Evolutionary conservation across 2,329 filamentous ascomycete species (phyloP), one percentile per base, ranked within the genome.

Genomic region (Sclerotinia borealis): DNA sequence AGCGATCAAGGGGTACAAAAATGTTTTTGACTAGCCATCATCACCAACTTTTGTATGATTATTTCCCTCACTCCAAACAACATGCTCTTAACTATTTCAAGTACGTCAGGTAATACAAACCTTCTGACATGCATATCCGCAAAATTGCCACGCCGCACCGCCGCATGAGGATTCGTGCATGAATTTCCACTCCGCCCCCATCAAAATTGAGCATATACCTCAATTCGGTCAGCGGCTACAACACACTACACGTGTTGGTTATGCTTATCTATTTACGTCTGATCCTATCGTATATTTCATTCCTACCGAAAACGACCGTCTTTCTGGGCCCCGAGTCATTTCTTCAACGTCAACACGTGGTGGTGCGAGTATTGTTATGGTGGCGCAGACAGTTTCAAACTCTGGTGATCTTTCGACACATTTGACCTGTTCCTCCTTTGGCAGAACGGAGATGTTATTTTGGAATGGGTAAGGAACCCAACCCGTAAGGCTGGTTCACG

Each of bases 361-460:
- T 29, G 59, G 43, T 27, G 19, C 41, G 43, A 58, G 51, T 19
- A 39, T 62, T 48, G 13, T 48, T n/a, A 62, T 41, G 43, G 60
- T 62, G 60, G 60, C 60, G 31, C 51, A 62, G 34, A 11, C 15
- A 39, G 34, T 56, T 62, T 58, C 34, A 62, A 58, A 56, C 13
- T 37, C 41, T 45, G 1, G 27, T 41, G 41, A 31, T 58, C 41
- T 25, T 39, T 34, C 92, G 73, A 99, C 89, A 78, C 91, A 96
- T 75, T 85, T 88, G 70, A 97, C 92, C 81, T 99, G 93, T 74
- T 99, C 95, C 70, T 97, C 92, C 83, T 97, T 96, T 77, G 92
- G 90, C 75, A 99, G 81, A 88, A 97, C 93, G 74, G 95, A 96
- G 76, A 99, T 93, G 84, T 99, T 99, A 87, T 98, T 99, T 83